These are phyloP conservation scores for Beauveria sp. DNA, from an alignment of 2,329 filamentous ascomycete genomes.

Conservation along the genomic window DNA sequence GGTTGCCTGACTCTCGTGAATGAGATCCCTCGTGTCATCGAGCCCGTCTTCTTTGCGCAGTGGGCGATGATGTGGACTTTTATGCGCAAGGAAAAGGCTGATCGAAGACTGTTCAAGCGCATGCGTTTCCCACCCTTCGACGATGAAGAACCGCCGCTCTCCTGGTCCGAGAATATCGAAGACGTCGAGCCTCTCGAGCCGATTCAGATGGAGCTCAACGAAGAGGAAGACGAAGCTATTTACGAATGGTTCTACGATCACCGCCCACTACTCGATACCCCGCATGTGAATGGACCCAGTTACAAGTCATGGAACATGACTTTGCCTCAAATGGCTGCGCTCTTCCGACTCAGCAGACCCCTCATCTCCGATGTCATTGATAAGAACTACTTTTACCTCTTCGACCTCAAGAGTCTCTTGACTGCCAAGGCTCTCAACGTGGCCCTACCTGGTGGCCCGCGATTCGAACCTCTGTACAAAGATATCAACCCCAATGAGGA, in stretches of 20 bases:
- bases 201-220: conserved; percentile 96
- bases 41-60: conserved; percentile 95
- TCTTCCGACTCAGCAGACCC: conserved; percentile 87
- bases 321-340: conserved; percentile 88
- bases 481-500: conserved; percentile 98
- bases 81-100: conserved; percentile 97
- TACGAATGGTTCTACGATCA: conserved; percentile 98
- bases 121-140: conserved; percentile 99
- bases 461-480: conserved; percentile 96
- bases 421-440: conserved; percentile 97
- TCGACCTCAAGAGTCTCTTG: conserved; percentile 88
- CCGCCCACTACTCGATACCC: conserved; percentile 78
- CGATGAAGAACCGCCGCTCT: conserved; percentile 93
- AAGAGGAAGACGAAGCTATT: conserved; percentile 83
- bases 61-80: conserved; percentile 99
- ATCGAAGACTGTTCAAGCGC: conserved; percentile 90
- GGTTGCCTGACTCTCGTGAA: conserved; percentile 96
- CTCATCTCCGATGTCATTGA: conserved; percentile 88
- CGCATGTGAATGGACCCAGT: conserved; percentile 91
- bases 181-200: conserved; percentile 96
- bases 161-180: conserved; percentile 98
- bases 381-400: conserved; percentile 96
- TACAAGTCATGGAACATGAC: conserved; percentile 95
- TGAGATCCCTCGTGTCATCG: conserved; percentile 91
- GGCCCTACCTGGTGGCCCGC: conserved; percentile 90